Evolutionary conservation across 2,329 filamentous ascomycete species (phyloP).

Genomic region (Colletotrichum tabaci): DNA sequence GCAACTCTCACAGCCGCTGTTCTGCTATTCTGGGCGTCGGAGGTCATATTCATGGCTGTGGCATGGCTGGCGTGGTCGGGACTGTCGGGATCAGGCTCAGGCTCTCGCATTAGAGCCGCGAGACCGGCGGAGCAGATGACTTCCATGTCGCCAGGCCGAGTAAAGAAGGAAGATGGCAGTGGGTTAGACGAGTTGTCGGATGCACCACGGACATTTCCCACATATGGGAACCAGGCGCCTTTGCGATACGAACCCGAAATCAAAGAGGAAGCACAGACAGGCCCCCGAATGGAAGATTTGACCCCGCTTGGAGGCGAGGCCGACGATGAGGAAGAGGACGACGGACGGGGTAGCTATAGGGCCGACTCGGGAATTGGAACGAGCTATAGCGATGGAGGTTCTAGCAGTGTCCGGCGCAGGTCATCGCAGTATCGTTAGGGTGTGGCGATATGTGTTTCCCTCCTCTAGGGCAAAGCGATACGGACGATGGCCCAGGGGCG

Average conservation of each 20-base stretch:
- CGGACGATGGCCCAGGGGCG: not conserved
- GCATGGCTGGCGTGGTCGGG: slow-evolving; percentile 73
- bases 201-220: slow-evolving; percentile 61
- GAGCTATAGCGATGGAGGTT: slow-evolving; percentile 61
- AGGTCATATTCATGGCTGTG: slow-evolving; percentile 76
- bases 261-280: slow-evolving; percentile 50
- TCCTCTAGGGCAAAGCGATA: too few species aligned
- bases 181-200: slow-evolving; percentile 54
- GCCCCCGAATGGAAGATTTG: slow-evolving; percentile 51
- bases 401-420: slow-evolving; percentile 51
- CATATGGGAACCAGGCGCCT: slow-evolving; percentile 57
- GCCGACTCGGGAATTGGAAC: slow-evolving; percentile 69
- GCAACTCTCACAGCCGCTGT: slow-evolving; percentile 79
- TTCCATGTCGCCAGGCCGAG: not conserved
- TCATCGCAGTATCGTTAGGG: slow-evolving; percentile 45
- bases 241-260: slow-evolving; percentile 58
- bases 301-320: slow-evolving; percentile 58
- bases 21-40: slow-evolving; percentile 81
- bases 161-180: slow-evolving; percentile 51
- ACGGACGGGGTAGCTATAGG: slow-evolving; percentile 47
- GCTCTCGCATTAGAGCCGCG: slow-evolving; percentile 44
- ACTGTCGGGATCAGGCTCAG: slow-evolving; percentile 35
- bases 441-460: not conserved
- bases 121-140: slow-evolving; percentile 12
- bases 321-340: slow-evolving; percentile 57